Evolutionary conservation across 202 grass and related monocot genomes (phyloP).

Genomic region (Carex arenaria): DNA sequence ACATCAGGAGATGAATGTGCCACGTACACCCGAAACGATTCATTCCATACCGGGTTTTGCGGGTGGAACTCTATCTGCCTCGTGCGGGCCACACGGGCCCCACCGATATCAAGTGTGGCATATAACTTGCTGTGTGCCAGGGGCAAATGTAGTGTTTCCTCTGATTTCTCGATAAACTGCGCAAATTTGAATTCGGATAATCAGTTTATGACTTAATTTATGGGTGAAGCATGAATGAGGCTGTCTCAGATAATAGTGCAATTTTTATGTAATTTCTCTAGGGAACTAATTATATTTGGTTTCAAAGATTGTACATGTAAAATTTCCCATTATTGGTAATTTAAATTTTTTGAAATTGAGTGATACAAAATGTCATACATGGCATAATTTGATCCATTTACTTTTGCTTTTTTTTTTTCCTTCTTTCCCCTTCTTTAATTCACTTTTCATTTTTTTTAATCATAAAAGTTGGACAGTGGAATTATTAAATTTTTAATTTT

Average conservation of each 20-base stretch:
- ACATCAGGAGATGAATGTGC: conserved; percentile 38
- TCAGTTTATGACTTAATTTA: neutral
- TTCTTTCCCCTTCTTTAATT: neutral
- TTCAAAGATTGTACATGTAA: neutral
- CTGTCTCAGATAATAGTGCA: neutral
- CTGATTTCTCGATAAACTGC: conserved; percentile 44
- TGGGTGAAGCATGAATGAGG: neutral
- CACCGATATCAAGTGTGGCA: conserved; percentile 60
- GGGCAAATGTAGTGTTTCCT: conserved; percentile 32
- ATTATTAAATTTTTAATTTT: neutral
- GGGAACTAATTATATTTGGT: neutral
- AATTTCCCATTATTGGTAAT: neutral
- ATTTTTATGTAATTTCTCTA: neutral
- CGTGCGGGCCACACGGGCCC: conserved; percentile 57
- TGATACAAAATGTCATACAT: neutral
- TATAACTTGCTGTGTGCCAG: conserved; percentile 48
- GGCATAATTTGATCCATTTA: neutral
- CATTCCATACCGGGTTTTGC: conserved; percentile 55
- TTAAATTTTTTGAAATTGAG: neutral
- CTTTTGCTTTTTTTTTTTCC: neutral
- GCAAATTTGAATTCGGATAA: neutral
- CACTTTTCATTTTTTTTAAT: neutral
- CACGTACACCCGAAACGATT: conserved; percentile 74
- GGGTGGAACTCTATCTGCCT: conserved; percentile 56
- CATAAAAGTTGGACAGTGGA: neutral